Conservation (phyloP, 805 yeast species). For the Lipomyces starkeyi region DNA sequence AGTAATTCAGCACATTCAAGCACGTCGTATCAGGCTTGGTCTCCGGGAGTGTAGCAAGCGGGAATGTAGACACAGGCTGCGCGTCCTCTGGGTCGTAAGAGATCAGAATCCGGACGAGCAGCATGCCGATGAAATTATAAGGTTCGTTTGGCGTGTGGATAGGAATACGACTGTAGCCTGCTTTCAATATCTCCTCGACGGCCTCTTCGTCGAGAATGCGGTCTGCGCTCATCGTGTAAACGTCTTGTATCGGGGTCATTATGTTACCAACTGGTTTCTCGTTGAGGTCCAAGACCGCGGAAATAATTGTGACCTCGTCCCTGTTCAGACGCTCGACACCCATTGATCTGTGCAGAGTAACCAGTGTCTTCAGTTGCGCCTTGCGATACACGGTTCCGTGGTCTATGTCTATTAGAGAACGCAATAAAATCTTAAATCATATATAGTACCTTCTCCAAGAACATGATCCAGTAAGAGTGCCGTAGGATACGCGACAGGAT, state of each 20-base stretch:
- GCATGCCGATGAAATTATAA: constrained; percentile 90
- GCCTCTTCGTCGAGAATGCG: constrained; percentile 78
- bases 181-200: constrained; percentile 87
- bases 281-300: constrained; percentile 91
- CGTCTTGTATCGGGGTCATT: constrained; percentile 94
- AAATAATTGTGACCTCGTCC: constrained; percentile 95
- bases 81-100: constrained; percentile 98
- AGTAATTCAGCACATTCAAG: constrained; percentile 88
- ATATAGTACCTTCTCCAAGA: constrained; percentile 65
- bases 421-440: not conserved
- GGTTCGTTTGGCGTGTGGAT: constrained; percentile 91
- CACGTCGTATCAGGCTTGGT: constrained; percentile 92
- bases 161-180: constrained; percentile 95
- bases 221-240: constrained; percentile 85
- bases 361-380: constrained; percentile 90
- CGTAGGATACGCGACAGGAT: constrained; percentile 91
- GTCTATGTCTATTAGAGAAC: constrained; percentile 50
- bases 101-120: constrained; percentile 86
- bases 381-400: constrained; percentile 95
- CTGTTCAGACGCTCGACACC: constrained; percentile 91
- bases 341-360: constrained; percentile 90
- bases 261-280: constrained; percentile 85
- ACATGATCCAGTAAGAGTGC: constrained; percentile 79
- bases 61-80: constrained; percentile 88
- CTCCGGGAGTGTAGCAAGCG: constrained; percentile 94